phyloP scores from a whole-genome alignment of 2,329 filamentous ascomycete species.

The Apiospora rasikravindrae region DNA sequence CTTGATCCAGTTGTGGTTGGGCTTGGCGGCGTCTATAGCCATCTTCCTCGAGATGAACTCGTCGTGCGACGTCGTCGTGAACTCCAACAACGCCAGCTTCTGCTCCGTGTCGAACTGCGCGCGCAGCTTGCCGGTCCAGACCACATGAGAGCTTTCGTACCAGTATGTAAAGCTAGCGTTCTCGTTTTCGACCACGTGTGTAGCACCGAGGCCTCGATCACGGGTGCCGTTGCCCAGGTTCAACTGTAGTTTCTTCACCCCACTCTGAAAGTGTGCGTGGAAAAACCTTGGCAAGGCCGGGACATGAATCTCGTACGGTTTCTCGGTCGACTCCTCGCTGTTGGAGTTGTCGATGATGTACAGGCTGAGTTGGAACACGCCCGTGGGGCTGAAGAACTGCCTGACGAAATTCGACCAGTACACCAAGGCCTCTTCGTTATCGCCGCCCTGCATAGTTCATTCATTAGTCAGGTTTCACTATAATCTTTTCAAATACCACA shows the following conservation, averaged over 20 bases:
- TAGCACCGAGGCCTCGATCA: constrained; percentile 65
- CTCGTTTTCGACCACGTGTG: constrained; percentile 75
- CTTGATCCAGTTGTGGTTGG: constrained; percentile 68
- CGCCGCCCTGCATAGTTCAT: constrained; percentile 47
- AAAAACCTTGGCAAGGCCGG: constrained; percentile 88
- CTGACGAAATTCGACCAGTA: constrained; percentile 84
- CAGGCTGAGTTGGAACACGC: constrained; percentile 77
- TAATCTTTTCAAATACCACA: not conserved
- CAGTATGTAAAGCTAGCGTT: constrained; percentile 87
- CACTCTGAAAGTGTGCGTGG: constrained; percentile 85
- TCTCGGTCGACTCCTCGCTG: constrained; percentile 63
- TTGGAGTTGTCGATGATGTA: constrained; percentile 50
- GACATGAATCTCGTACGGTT: constrained; percentile 85
- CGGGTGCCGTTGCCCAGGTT: constrained; percentile 72
- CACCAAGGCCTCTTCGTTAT: constrained; percentile 61
- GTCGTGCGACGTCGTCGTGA: constrained; percentile 76
- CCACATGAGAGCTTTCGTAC: constrained; percentile 83
- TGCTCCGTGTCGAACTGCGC: constrained; percentile 80
- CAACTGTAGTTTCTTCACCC: constrained; percentile 84
- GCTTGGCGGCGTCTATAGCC: constrained; percentile 65
- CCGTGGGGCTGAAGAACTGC: constrained; percentile 79
- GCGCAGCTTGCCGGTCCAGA: constrained; percentile 76
- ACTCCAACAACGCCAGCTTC: constrained; percentile 85
- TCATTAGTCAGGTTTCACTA: constrained; percentile 17
- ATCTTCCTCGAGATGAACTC: constrained; percentile 80